Evolutionary conservation across 805 yeast genomes (phyloP).

Genomic region (Myxozyma monticola): DNA sequence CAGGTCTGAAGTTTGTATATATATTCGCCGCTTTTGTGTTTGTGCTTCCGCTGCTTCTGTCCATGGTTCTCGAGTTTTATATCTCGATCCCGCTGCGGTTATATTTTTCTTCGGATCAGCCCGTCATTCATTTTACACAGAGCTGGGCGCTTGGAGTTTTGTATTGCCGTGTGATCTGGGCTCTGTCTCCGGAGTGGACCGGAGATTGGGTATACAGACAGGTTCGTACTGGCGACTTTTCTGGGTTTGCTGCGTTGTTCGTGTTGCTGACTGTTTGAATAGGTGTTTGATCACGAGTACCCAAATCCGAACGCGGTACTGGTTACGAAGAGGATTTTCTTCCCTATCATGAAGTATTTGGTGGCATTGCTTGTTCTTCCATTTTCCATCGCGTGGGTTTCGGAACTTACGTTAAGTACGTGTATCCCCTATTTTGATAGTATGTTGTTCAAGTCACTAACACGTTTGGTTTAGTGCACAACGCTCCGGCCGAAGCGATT

Average conservation of each 20-base stretch:
- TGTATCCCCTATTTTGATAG: no score
- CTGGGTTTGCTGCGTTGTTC: no score
- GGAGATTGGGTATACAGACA: constrained; percentile 2
- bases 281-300: constrained; percentile 19
- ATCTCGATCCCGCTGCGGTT: constrained; percentile 18
- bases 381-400: no score
- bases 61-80: constrained; percentile 28
- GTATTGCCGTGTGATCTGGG: constrained; percentile 13
- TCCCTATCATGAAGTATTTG: constrained; percentile 13
- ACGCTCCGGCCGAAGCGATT: no score
- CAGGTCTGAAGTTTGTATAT: not conserved
- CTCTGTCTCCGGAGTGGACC: not conserved
- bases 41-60: constrained; percentile 25
- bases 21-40: constrained; percentile 7
- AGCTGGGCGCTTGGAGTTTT: constrained; percentile 27
- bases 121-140: constrained; percentile 21
- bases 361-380: constrained; percentile 4
- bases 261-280: no score
- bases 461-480: no score
- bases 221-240: no score
- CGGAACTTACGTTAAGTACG: no score
- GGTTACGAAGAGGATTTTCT: constrained; percentile 6
- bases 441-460: no score
- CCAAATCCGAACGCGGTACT: constrained; percentile 8
- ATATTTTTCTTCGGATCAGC: constrained; percentile 18